Evolutionary conservation across 2,329 filamentous ascomycete genomes (phyloP), one percentile per base, ranked within the genome.

Genomic region (Pseudogymnoascus sp.): DNA sequence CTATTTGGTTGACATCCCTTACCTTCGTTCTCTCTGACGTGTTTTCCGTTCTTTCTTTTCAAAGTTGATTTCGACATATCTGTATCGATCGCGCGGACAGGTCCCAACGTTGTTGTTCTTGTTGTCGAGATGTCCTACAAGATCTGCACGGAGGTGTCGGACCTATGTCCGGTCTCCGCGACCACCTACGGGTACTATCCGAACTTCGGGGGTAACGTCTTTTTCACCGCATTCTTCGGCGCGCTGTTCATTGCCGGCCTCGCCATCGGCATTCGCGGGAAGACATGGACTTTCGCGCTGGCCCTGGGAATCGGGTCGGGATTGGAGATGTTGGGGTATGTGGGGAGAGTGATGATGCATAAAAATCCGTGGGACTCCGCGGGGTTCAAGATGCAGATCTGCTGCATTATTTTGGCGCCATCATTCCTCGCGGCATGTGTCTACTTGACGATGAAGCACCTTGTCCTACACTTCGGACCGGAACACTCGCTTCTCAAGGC

Each of bases 381-480:
- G 61, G 78, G 80, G 64, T 87, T 87, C 74, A 74, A 85, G 71
- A 79, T 82, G 52, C 83, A 86, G 65, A 85, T 87, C 71, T 80
- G 79, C 73, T 76, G 79, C 73, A 83, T 67, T 11, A 66, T 65
- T 11, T 61, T 70, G 52, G 58, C 65, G 2, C 69, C 70, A 5
- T 83, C 84, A 31, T 78, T 88, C 63, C 77, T 87, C 73, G 85
- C 83, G 73, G 83, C 84, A 66, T 80, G 79, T 69, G 81, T 88
- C 72, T 88, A 88, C 75, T 80, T 88, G 25, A 86, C 82, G 3
- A 80, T 88, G 64, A 85, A 86, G 72, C 84, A 86, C 76, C 72
- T 83, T 66, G 78, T 80, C 63, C 73, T 82, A 35, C 73, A 77
- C 55, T 75, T 84, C 65, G 77, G 75, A 72, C 78, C 82, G 7